Base-by-base conservation (phyloP, 805 yeast genomes). In the Cyberlindnera maclurae region DNA sequence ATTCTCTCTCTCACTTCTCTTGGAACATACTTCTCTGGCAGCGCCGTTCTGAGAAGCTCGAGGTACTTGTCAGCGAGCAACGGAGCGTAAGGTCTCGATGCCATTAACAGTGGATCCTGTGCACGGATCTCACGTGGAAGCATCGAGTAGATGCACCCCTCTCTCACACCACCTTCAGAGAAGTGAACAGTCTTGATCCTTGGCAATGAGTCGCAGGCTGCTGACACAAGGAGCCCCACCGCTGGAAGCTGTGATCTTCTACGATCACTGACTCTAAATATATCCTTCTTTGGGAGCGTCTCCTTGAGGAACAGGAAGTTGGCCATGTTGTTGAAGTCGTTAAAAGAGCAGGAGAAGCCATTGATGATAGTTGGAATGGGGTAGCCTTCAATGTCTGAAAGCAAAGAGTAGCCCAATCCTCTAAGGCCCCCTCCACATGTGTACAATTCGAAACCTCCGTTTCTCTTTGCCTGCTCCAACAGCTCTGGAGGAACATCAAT, bases 121-220 rank as follows among this genome's bases (percentile, higher is more conserved):
- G 71, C 59, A 44, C 81, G 70, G 24, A 81, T 66, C 28, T 67
- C 67, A 15, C 69, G 62, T 15, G 86, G 77, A 27, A 82, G 62
- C 50, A 71, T 70, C 6, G 82, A 75, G 53, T 75, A 82, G 28
- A 83, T 51, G 2, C 79, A 77, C 43, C 90, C 90, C 60, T 82
- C 90, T 48, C 90, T 67, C 16, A 82, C 80, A 41, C 88, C 88
- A 46, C 87, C 88, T 55, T 82, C 87, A 40, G 79, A 71, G 55
- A 82, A 82, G 48, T 79, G 76, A 20, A 82, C 70, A 3, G 80
- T 71, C 47, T 74, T 74, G 31, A 81, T 66, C 27, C 63, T 64
- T 13, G 87, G 86, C 27, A 80, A 58, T 0, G 78, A 70, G 42
- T 75, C 78, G 50, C 77, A 70, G 0, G 81, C 77, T 0, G 83